A percentile compares a stretch with the other conserved stretches of the same genome.
phyloP scores from a whole-genome alignment of 2,329 filamentous ascomycete species.

The Diaporthe aspalathi region DNA sequence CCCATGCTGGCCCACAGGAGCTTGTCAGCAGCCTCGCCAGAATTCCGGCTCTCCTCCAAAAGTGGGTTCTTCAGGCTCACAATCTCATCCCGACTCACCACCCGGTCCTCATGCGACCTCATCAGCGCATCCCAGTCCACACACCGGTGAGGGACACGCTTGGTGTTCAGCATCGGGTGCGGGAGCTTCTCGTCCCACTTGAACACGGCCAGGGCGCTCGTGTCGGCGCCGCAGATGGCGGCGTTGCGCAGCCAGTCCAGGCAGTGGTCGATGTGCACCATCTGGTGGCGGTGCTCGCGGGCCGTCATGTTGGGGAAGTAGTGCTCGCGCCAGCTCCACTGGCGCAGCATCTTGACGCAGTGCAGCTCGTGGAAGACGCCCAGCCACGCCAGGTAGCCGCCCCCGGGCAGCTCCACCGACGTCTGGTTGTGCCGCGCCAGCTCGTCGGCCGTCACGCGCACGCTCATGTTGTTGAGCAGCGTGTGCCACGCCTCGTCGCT shows the following conservation, averaged over 20 bases:
- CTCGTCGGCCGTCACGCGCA: background rate
- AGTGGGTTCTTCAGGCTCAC: no score
- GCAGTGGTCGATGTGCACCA: constrained; percentile 30
- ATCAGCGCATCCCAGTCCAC: constrained; percentile 15
- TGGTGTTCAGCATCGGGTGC: background rate
- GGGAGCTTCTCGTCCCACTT: constrained; percentile 5
- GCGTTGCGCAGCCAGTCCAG: background rate
- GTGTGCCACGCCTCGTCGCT: background rate
- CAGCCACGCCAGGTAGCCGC: constrained; percentile 45
- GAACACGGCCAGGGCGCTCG: background rate
- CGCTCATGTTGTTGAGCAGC: background rate
- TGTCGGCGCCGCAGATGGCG: constrained; percentile 6
- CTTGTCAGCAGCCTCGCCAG: no score
- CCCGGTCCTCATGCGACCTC: no score
- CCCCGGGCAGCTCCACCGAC: background rate
- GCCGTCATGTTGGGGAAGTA: background rate
- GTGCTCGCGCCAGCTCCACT: constrained; percentile 5
- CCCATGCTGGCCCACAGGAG: no score
- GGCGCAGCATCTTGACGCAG: constrained; percentile 48
- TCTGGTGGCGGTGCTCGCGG: background rate
- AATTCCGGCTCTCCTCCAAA: no score
- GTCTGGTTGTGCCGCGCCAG: background rate
- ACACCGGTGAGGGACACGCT: background rate
- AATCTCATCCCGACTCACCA: no score
- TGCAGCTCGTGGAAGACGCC: constrained; percentile 50